A percentile compares a stretch with the other conserved stretches of the same genome.
phyloP scores from a whole-genome alignment of 495 filamentous ascomycete genomes.

The Podospora australis region DNA sequence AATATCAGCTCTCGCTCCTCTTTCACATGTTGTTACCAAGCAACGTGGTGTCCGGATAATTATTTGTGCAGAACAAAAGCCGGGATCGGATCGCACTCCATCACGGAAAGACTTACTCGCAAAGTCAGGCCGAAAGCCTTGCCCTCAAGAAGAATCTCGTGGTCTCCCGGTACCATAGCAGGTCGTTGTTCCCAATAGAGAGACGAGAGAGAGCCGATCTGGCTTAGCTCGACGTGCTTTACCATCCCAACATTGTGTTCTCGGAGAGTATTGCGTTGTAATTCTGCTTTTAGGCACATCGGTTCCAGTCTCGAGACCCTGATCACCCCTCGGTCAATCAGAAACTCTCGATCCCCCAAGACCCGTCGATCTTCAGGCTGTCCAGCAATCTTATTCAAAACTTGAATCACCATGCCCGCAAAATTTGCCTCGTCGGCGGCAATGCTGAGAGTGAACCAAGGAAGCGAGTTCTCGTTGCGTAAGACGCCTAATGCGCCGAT shows the following conservation, averaged over 20 bases:
- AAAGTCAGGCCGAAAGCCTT: background rate
- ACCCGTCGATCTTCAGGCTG: background rate
- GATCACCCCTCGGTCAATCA: background rate
- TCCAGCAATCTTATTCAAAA: background rate
- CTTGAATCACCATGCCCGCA: background rate
- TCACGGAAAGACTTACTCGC: background rate
- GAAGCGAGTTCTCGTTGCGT: conserved; percentile 18
- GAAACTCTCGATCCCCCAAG: background rate
- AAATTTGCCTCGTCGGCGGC: background rate
- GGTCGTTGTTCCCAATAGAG: background rate
- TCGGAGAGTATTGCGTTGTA: background rate
- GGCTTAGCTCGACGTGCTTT: background rate
- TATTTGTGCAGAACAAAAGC: too few species aligned
- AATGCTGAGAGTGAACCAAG: conserved; percentile 17
- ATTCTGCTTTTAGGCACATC: background rate
- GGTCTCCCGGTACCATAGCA: background rate
- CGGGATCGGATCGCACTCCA: too few species aligned
- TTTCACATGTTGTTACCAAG: too few species aligned
- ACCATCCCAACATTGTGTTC: background rate
- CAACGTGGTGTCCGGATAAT: too few species aligned
- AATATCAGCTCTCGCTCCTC: too few species aligned
- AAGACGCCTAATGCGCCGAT: conserved; percentile 18
- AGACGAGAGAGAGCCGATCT: background rate
- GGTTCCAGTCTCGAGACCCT: background rate
- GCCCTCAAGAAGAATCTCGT: background rate